Percentiles rank a stretch among this genome's conserved stretches.
These are phyloP conservation scores for Myrmaecium sp. DNA, from an alignment of 2,329 filamentous ascomycete genomes.

Conservation along the genomic window DNA sequence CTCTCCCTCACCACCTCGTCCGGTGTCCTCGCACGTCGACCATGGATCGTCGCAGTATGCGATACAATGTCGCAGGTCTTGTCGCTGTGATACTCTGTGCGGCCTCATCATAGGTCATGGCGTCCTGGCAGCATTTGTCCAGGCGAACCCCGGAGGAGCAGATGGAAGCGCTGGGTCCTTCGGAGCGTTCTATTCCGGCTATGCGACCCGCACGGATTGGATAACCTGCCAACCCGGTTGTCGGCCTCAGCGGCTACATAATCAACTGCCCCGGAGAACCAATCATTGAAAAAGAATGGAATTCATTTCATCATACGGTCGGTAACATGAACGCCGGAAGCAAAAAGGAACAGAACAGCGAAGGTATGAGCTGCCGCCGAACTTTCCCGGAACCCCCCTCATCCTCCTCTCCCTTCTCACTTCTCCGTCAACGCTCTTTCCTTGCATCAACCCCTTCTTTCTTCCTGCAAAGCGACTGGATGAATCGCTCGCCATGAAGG, in stretches of 20 bases:
- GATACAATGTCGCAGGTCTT: too few species aligned
- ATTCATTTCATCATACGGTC: conserved; percentile 17
- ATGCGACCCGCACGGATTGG: conserved; percentile 24
- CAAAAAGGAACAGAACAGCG: too few species aligned
- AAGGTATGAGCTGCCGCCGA: conserved; percentile 11
- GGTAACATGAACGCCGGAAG: conserved; percentile 4
- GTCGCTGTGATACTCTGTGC: too few species aligned
- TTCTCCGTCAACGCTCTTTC: too few species aligned
- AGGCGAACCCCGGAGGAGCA: background rate
- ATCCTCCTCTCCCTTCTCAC: too few species aligned
- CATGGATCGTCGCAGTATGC: too few species aligned
- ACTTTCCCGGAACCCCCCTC: too few species aligned
- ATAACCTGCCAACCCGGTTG: conserved; percentile 17
- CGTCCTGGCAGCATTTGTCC: too few species aligned
- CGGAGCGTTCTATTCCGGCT: conserved; percentile 11
- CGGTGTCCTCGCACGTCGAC: too few species aligned
- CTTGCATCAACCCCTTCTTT: conserved; percentile 11
- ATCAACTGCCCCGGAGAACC: conserved; percentile 11
- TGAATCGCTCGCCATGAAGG: conserved; percentile 11
- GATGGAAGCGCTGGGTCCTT: background rate
- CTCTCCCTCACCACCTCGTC: too few species aligned
- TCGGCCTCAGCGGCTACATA: conserved; percentile 22
- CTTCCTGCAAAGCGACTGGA: conserved; percentile 16
- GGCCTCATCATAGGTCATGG: too few species aligned
- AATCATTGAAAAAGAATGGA: conserved; percentile 14